phyloP scores from a whole-genome alignment of 2,329 filamentous ascomycete species.

The Podosphaera xanthii region DNA sequence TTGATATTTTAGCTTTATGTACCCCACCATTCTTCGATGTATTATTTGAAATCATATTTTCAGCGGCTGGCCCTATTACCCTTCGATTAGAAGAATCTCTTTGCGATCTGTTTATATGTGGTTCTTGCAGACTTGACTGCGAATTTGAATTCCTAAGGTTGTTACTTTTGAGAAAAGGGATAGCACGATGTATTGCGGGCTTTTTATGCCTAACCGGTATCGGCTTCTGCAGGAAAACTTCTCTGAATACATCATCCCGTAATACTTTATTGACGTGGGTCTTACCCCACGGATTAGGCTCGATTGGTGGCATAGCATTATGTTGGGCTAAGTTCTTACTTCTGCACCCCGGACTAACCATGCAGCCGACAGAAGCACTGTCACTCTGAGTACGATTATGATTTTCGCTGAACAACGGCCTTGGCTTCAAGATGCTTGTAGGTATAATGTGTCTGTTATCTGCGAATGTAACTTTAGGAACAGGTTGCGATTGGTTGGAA shows the following conservation, averaged over 20 bases:
- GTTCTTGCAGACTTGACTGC: slow-evolving; percentile 17
- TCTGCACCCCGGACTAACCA: background rate
- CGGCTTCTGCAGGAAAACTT: slow-evolving; percentile 69
- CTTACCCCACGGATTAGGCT: slow-evolving; percentile 43
- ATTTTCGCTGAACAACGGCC: slow-evolving; percentile 22
- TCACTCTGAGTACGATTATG: slow-evolving; percentile 10
- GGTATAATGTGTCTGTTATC: slow-evolving; percentile 90
- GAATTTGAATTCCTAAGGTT: slow-evolving; percentile 14
- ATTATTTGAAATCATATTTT: background rate
- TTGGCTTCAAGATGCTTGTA: slow-evolving; percentile 47
- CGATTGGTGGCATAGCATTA: slow-evolving; percentile 4
- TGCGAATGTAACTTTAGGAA: slow-evolving; percentile 80
- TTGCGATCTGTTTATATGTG: slow-evolving; percentile 15
- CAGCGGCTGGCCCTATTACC: background rate
- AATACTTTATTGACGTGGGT: slow-evolving; percentile 76
- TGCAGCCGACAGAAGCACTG: slow-evolving; percentile 2
- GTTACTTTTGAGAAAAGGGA: slow-evolving; percentile 29
- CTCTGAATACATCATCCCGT: slow-evolving; percentile 76
- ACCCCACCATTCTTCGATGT: background rate
- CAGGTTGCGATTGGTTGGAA: slow-evolving; percentile 26
- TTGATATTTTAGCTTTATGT: background rate
- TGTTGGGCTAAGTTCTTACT: slow-evolving; percentile 8
- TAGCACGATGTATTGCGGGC: slow-evolving; percentile 36
- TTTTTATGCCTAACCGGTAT: slow-evolving; percentile 57
- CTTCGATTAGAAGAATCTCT: slow-evolving; percentile 9